Evolutionary conservation across 1,284 basidiomycete genomes (phyloP), one percentile per base, ranked within the genome.

Genomic region (Sutorius eximius): DNA sequence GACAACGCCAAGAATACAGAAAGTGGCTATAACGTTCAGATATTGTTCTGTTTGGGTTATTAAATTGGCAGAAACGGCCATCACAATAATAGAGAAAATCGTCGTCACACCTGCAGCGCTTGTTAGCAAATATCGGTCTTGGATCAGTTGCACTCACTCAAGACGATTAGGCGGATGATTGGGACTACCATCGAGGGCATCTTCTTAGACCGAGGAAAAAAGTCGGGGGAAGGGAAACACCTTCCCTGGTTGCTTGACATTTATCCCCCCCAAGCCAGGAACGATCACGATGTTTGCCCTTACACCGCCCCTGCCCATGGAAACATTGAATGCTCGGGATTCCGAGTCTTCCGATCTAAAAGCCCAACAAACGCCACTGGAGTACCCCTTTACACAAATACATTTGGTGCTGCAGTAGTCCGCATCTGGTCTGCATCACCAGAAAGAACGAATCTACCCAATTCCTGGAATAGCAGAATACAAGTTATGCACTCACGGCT

Each of bases 1-100:
- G 5, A 81, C 79, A 42, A 84, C 61, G n/a, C 65, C 74, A 38
- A 85, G 62, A 3, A 73, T 75, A n/a, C 71, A 64, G 38, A 72
- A 78, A 20, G 30, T 54, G 24, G 54, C 61, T 22, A 70, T 71
- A 2, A 10, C 12, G 1, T 7, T 20, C 9, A 58, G 55, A 43
- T 53, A 57, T 9, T 60, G 45, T 15, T 59, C 55, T 7, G 67
- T 66, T 36, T 67, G 53, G 27, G 65, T 61, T 40, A 71, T 64
- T 18, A 76, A 33, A 49, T 67, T 59, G 16, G 71, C 75, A 27
- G 62, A 53, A 15, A 79, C 20, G 13, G 68, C 75, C n/a, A 79
- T 49, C 16, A 68, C 74, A 53, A 80, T 66, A 34, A 73, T 7
- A 15, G 75, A 61, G 56, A 77, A 75, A 12, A 70, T 15, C 11